Evolutionary conservation across 768 basidiomycete genomes (phyloP).

Genomic region (Suillus occidentalis): DNA sequence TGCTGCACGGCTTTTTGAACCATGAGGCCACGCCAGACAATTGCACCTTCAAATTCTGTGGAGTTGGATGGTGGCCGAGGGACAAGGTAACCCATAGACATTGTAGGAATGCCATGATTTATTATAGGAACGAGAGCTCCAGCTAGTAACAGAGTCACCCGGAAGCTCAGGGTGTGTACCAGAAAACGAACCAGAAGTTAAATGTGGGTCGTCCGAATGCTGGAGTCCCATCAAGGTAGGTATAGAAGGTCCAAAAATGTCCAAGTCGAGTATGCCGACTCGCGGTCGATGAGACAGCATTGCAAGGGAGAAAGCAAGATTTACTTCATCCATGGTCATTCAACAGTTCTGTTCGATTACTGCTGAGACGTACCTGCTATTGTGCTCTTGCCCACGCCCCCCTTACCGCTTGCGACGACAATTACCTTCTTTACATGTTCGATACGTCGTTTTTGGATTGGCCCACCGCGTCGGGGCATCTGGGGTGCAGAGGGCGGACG

Average conservation of each 20-base stretch:
- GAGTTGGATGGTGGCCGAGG: constrained; percentile 49
- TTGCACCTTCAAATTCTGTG: constrained; percentile 66
- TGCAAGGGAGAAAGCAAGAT: constrained; percentile 76
- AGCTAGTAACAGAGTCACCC: constrained; percentile 38
- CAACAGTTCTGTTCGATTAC: neutral
- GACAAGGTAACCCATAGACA: constrained; percentile 97
- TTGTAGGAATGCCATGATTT: constrained; percentile 89
- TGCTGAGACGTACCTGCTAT: constrained; percentile 64
- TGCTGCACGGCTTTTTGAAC: constrained; percentile 98
- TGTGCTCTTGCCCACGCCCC: constrained; percentile 95
- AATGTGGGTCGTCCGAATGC: constrained; percentile 69
- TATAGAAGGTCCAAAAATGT: constrained; percentile 93
- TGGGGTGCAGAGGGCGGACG: constrained; percentile 46
- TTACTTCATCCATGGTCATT: constrained; percentile 47
- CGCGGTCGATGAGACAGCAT: constrained; percentile 47
- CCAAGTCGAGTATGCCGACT: constrained; percentile 89
- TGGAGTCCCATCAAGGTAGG: constrained; percentile 93
- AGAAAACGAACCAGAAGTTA: constrained; percentile 60
- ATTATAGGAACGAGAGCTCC: constrained; percentile 79
- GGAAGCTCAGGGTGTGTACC: neutral
- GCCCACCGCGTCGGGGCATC: constrained; percentile 58
- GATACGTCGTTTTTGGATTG: constrained; percentile 54
- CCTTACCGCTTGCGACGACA: constrained; percentile 90
- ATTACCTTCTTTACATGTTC: constrained; percentile 79
- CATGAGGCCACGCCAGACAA: constrained; percentile 98